A percentile compares a stretch with the other conserved stretches of the same genome.
Evolutionary conservation across 805 yeast species (phyloP).

Genomic region (Yamadazyma phyllophila): DNA sequence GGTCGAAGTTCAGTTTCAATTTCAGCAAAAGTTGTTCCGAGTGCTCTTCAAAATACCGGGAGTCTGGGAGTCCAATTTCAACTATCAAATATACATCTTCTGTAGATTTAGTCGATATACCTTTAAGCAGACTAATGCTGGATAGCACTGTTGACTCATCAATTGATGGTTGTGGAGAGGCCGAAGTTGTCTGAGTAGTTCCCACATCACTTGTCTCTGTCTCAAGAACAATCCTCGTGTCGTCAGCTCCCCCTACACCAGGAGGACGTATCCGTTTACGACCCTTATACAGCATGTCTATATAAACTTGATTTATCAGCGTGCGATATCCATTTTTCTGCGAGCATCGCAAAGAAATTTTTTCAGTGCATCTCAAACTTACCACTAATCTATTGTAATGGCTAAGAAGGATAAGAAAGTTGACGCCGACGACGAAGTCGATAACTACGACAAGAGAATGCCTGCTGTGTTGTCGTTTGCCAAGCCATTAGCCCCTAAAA

Average conservation of each 20-base stretch:
- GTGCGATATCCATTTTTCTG: conserved; percentile 1
- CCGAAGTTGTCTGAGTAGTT: not conserved
- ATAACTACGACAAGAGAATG: conserved; percentile 88
- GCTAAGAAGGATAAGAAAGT: conserved; percentile 48
- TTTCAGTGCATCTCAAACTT: not conserved
- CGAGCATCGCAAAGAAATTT: conserved; percentile 7
- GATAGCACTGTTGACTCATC: conserved; percentile 1
- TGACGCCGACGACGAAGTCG: conserved; percentile 48
- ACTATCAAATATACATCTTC: conserved; percentile 12
- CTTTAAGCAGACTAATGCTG: conserved; percentile 2
- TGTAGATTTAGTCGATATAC: not conserved
- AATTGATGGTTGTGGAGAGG: not conserved
- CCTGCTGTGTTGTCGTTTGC: conserved; percentile 92
- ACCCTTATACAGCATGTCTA: conserved; percentile 3
- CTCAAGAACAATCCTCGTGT: not conserved
- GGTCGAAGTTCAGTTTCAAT: conserved; percentile 21
- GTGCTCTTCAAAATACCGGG: conserved; percentile 19
- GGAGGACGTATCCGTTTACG: not conserved
- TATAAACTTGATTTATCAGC: not conserved
- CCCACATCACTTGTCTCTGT: not conserved
- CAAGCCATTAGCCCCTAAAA: conserved; percentile 91
- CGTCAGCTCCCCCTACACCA: not conserved
- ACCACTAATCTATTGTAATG: conserved; percentile 18
- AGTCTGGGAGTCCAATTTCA: conserved; percentile 24
- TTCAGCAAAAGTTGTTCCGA: conserved; percentile 10